Conservation (phyloP, 192 early-diverging fungal genomes). For the Funneliformis mosseae region DNA sequence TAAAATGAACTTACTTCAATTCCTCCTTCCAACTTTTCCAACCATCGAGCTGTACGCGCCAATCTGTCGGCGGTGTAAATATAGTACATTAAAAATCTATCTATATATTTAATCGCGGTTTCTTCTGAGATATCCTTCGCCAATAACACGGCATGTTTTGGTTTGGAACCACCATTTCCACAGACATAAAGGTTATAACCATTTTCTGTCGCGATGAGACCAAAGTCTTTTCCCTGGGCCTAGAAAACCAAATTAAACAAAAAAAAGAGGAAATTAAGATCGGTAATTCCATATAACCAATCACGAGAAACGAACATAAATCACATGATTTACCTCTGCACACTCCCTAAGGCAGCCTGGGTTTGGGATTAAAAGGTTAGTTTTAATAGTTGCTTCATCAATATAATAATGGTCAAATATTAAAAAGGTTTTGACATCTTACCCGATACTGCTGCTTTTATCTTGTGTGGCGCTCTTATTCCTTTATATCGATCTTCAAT, state of each 20-base stretch:
- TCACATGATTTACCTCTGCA: slow-evolving; percentile 35
- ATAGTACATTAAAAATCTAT: slow-evolving; percentile 74
- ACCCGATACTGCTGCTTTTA: slow-evolving; percentile 64
- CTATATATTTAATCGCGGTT: slow-evolving; percentile 58
- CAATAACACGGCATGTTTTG: slow-evolving; percentile 67
- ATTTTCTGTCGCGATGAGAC: slow-evolving; percentile 70
- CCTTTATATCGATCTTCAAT: slow-evolving; percentile 71
- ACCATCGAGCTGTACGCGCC: slow-evolving; percentile 66
- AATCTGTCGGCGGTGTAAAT: slow-evolving; percentile 69
- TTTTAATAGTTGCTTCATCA: too few species aligned
- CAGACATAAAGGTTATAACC: slow-evolving; percentile 73
- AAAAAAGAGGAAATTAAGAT: not conserved
- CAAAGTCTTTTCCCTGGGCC: slow-evolving; percentile 50
- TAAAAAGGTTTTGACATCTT: too few species aligned
- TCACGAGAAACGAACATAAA: not conserved
- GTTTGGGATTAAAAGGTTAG: too few species aligned
- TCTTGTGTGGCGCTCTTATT: slow-evolving; percentile 68
- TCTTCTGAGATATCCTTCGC: slow-evolving; percentile 56
- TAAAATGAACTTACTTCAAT: slow-evolving; percentile 45
- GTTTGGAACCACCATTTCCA: slow-evolving; percentile 68
- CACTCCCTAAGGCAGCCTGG: slow-evolving; percentile 65
- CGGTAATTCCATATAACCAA: too few species aligned
- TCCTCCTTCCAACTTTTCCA: slow-evolving; percentile 71
- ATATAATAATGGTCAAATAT: too few species aligned
- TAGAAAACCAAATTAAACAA: not conserved